These are phyloP conservation scores for Acacia confusa DNA, from an alignment of 306 rosid genomes.

Conservation along the genomic window DNA sequence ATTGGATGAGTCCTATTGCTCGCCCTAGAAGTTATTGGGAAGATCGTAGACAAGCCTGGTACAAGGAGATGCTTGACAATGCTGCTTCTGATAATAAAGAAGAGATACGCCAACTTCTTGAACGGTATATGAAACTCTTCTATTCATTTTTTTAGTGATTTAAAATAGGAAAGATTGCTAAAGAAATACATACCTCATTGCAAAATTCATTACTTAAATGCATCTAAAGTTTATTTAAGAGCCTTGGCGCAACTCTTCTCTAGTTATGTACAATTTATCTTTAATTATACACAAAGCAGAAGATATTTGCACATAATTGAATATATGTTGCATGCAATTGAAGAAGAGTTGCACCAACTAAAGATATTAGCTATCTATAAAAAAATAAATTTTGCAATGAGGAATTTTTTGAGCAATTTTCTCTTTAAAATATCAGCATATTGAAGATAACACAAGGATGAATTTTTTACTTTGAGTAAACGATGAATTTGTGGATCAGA, in stretches of 20 bases:
- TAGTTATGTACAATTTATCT: too few relatives aligned
- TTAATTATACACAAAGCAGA: too few relatives aligned
- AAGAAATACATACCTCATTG: too few relatives aligned
- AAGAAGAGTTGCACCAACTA: neutral
- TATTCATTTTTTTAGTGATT: neutral
- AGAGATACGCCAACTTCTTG: slow-evolving; percentile 72
- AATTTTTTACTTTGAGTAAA: too few relatives aligned
- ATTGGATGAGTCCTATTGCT: slow-evolving; percentile 79
- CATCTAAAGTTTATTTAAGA: neutral
- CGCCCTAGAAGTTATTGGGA: slow-evolving; percentile 95
- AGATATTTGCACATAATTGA: neutral
- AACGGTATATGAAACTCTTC: slow-evolving; percentile 51
- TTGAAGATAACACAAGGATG: neutral
- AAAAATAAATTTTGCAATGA: too few relatives aligned
- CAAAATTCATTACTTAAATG: neutral
- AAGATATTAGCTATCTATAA: too few relatives aligned
- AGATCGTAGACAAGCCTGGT: slow-evolving; percentile 76
- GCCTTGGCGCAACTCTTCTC: too few relatives aligned
- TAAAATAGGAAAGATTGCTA: too few relatives aligned
- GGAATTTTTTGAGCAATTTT: too few relatives aligned
- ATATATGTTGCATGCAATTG: too few relatives aligned
- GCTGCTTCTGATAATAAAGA: slow-evolving; percentile 56
- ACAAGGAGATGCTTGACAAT: slow-evolving; percentile 66
- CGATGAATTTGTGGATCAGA: slow-evolving; percentile 42
- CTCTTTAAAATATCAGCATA: too few relatives aligned